Conservation (phyloP, 306 rosid species). For the Cicer arietinum region DNA sequence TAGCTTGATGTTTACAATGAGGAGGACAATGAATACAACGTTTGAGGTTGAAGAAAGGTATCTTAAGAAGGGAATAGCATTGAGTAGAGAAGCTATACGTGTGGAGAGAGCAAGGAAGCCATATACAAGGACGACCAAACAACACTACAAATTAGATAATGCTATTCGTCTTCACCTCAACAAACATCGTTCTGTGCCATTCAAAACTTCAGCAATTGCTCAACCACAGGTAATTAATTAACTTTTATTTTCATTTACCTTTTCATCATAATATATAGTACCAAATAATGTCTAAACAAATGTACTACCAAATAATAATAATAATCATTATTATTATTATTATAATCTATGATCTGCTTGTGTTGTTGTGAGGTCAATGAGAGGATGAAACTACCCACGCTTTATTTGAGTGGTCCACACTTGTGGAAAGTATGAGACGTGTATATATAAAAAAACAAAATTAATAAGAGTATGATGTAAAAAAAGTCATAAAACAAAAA, state of each 20-base stretch:
- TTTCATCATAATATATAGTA: neutral
- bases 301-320: too few relatives aligned
- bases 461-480: neutral
- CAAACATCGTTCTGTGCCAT: constrained; percentile 8
- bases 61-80: constrained; percentile 15
- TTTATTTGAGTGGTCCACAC: constrained; percentile 35
- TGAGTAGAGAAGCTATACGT: constrained; percentile 17
- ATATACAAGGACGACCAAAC: neutral
- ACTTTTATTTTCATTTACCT: neutral
- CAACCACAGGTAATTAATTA: constrained; percentile 43
- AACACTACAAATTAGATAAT: constrained; percentile 35
- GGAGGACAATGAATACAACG: constrained; percentile 4
- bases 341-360: too few relatives aligned
- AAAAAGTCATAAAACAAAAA: neutral
- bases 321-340: too few relatives aligned
- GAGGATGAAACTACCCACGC: neutral
- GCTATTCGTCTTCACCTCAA: neutral
- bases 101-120: constrained; percentile 45
- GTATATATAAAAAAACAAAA: neutral
- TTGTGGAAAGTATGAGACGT: too few relatives aligned
- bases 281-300: too few relatives aligned
- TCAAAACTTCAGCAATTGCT: constrained; percentile 39
- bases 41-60: constrained; percentile 42
- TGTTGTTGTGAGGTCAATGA: constrained; percentile 3
- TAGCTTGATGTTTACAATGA: constrained; percentile 10